Conservation (phyloP, 2,329 filamentous ascomycete genomes). For the Neofusicoccum parvum region DNA sequence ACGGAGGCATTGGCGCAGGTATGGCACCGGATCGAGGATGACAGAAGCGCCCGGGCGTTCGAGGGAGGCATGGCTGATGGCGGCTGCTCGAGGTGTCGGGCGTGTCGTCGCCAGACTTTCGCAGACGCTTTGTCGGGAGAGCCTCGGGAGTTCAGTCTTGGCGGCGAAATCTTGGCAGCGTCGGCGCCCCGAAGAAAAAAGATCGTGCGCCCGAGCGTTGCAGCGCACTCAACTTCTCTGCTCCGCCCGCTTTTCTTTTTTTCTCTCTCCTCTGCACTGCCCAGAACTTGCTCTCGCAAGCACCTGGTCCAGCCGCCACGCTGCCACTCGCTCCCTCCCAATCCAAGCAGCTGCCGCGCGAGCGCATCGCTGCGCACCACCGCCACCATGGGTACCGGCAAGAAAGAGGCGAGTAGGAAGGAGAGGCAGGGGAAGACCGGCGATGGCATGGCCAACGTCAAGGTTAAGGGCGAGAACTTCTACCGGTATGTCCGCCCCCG, state of each 20-base stretch:
- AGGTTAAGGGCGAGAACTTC: constrained; percentile 96
- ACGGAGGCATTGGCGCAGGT: constrained; percentile 12
- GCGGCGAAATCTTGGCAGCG: constrained; percentile 5
- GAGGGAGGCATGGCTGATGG: constrained; percentile 18
- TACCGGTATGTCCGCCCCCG: constrained; percentile 64
- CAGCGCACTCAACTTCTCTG: constrained; percentile 1
- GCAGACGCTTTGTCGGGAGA: constrained; percentile 9
- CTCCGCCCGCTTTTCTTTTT: not conserved
- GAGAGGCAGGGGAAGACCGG: constrained; percentile 80
- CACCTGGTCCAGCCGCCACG: constrained; percentile 6
- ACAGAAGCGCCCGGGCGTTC: not conserved
- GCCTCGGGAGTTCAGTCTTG: not conserved
- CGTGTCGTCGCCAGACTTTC: constrained; percentile 17
- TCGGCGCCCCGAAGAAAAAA: constrained; percentile 18
- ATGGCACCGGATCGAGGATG: constrained; percentile 6
- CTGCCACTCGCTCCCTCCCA: not conserved
- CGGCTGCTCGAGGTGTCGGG: not conserved
- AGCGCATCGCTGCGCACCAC: constrained; percentile 27
- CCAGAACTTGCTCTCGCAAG: constrained; percentile 15
- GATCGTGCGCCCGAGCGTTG: constrained; percentile 14
- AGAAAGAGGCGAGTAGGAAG: constrained; percentile 86
- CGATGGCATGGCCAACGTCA: constrained; percentile 90
- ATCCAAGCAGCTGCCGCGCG: not conserved
- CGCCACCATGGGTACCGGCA: constrained; percentile 76
- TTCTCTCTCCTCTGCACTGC: not conserved